A percentile compares a stretch with the other conserved stretches of the same genome.
Conservation (phyloP, 306 rosid genomes). For the Vicia villosa region DNA sequence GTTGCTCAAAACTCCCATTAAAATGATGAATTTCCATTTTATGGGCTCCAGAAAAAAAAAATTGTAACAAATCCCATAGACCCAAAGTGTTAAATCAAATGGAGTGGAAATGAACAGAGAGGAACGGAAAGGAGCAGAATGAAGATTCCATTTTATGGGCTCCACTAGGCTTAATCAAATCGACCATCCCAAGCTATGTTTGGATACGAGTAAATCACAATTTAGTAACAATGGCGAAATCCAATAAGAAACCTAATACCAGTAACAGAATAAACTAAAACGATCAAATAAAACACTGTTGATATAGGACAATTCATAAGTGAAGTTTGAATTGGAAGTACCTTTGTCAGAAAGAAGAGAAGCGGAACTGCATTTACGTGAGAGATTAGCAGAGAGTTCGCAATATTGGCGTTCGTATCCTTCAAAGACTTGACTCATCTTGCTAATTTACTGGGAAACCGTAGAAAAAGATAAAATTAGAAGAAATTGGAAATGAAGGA, state of each 20-base stretch:
- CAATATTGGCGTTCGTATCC: slow-evolving; percentile 95
- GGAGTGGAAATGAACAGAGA: no score
- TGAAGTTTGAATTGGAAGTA: no score
- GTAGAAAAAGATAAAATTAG: no score
- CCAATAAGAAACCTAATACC: neutral
- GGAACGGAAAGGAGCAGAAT: no score
- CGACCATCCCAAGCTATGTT: neutral
- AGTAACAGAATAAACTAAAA: slow-evolving; percentile 16
- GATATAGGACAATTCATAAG: no score
- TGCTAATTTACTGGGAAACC: neutral
- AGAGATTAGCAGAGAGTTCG: slow-evolving; percentile 83
- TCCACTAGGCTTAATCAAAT: neutral
- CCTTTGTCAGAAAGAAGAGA: slow-evolving; percentile 58
- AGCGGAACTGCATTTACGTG: slow-evolving; percentile 72
- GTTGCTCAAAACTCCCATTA: neutral
- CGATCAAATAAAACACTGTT: neutral
- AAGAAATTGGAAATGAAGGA: neutral
- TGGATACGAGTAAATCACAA: neutral
- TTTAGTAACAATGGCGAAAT: neutral
- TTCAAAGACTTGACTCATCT: slow-evolving; percentile 83
- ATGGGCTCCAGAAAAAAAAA: neutral
- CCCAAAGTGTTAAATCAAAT: no score
- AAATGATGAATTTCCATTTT: neutral
- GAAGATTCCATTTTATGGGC: no score
- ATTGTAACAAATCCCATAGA: neutral